These are phyloP conservation scores for Colletotrichum navitas DNA, from an alignment of 2,329 filamentous ascomycete species.

Conservation along the genomic window DNA sequence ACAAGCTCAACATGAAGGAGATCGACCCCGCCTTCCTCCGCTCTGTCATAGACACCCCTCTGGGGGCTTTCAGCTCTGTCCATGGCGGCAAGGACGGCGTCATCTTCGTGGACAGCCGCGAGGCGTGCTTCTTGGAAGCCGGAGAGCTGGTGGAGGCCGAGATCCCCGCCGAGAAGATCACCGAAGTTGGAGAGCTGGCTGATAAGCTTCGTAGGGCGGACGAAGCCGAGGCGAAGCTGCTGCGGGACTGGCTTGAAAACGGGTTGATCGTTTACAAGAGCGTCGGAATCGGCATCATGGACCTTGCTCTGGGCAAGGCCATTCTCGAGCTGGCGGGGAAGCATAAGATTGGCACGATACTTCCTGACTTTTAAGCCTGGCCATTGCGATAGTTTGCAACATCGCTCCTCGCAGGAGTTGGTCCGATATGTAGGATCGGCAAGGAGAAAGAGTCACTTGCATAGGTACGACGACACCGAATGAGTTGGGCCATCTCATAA, in stretches of 20 bases:
- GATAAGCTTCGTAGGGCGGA: slow-evolving; percentile 61
- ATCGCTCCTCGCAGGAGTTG: neutral
- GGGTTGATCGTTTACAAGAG: slow-evolving; percentile 79
- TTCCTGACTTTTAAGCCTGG: slow-evolving; percentile 19
- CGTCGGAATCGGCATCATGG: slow-evolving; percentile 77
- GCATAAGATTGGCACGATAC: slow-evolving; percentile 25
- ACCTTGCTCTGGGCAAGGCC: slow-evolving; percentile 56
- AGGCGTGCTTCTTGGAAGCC: slow-evolving; percentile 49
- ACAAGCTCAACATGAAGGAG: slow-evolving; percentile 51
- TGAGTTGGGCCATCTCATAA: neutral
- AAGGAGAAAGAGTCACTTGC: neutral
- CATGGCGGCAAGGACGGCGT: slow-evolving; percentile 28
- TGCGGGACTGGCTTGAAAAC: slow-evolving; percentile 70
- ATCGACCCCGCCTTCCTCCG: slow-evolving; percentile 49
- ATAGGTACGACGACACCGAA: neutral
- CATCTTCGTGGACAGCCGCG: slow-evolving; percentile 47
- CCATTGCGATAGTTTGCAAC: neutral
- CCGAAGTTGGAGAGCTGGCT: slow-evolving; percentile 68
- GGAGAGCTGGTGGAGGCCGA: slow-evolving; percentile 49
- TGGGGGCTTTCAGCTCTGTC: slow-evolving; percentile 27
- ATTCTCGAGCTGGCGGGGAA: slow-evolving; percentile 34
- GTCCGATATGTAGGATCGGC: neutral
- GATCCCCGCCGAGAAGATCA: slow-evolving; percentile 43
- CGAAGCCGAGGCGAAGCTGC: slow-evolving; percentile 52
- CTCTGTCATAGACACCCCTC: slow-evolving; percentile 41